Evolutionary conservation across 192 early-diverging fungal species (phyloP).

Genomic region (Coemansia sp.): DNA sequence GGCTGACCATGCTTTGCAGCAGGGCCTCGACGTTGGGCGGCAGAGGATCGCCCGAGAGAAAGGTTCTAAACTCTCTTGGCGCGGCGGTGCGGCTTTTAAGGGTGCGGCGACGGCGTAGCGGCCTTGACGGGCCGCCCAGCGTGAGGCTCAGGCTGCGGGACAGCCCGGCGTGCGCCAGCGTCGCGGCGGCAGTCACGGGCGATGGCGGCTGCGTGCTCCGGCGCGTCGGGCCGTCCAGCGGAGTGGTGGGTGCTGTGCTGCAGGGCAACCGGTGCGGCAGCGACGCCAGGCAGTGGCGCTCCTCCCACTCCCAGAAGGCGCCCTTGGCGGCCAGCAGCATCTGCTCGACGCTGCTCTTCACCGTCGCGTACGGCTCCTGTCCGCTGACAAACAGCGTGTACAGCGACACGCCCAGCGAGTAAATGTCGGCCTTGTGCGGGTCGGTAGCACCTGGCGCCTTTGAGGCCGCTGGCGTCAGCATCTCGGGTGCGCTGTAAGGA

Average conservation of each 20-base stretch:
- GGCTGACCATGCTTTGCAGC: conserved; percentile 35
- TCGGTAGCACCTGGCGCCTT: conserved; percentile 7
- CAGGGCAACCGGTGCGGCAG: conserved; percentile 6
- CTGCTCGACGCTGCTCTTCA: conserved; percentile 59
- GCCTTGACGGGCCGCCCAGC: conserved; percentile 6
- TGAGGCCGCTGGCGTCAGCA: conserved; percentile 26
- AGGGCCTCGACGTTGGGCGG: conserved; percentile 31
- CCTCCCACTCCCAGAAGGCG: conserved; percentile 62
- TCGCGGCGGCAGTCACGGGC: conserved; percentile 6
- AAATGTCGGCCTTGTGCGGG: conserved; percentile 53
- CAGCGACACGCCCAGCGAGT: conserved; percentile 55
- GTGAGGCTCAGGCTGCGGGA: conserved; percentile 25
- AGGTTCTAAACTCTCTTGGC: conserved; percentile 38
- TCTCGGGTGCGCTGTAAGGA: conserved; percentile 57
- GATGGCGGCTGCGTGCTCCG: conserved; percentile 17
- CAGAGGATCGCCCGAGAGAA: conserved; percentile 40
- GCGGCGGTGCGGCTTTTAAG: conserved; percentile 25
- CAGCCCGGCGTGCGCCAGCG: conserved; percentile 2
- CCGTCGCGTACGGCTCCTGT: conserved; percentile 54
- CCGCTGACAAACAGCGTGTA: conserved; percentile 58
- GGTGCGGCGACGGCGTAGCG: conserved; percentile 33
- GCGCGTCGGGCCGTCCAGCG: conserved; percentile 9
- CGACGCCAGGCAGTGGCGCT: conserved; percentile 32
- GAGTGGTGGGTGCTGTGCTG: conserved; percentile 2
- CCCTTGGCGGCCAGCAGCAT: conserved; percentile 57